Percentiles rank a stretch among this genome's conserved stretches.
phyloP scores from a whole-genome alignment of 129 eudicot genomes.

The Arctium lappa region DNA sequence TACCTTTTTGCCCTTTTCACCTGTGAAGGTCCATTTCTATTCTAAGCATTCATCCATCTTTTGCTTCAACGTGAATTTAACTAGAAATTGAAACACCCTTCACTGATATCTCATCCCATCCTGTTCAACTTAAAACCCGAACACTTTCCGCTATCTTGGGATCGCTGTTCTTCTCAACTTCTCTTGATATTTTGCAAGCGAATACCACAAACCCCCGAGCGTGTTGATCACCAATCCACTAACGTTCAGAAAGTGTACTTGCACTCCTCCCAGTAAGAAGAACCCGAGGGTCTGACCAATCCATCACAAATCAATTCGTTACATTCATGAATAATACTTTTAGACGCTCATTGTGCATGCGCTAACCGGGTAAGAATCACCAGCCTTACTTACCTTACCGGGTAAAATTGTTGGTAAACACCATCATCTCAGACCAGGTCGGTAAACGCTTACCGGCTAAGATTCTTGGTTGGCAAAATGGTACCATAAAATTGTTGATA shows the following conservation, averaged over 20 bases:
- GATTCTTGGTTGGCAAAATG: neutral
- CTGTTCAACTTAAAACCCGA: neutral
- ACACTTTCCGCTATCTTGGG: slow-evolving; percentile 20
- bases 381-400: too few species aligned
- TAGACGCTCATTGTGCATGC: neutral
- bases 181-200: slow-evolving; percentile 78
- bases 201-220: slow-evolving; percentile 94
- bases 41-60: neutral
- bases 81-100: neutral
- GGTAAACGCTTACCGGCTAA: neutral
- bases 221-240: slow-evolving; percentile 85
- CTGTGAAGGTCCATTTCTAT: neutral
- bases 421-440: too few species aligned
- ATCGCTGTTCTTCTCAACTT: slow-evolving; percentile 37
- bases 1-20: neutral
- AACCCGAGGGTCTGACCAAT: slow-evolving; percentile 74
- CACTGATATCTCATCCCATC: neutral
- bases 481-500: too few species aligned
- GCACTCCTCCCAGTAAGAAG: slow-evolving; percentile 86
- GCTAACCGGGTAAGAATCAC: too few species aligned
- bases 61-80: slow-evolving; percentile 4
- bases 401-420: too few species aligned
- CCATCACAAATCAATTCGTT: slow-evolving; percentile 8
- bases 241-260: slow-evolving; percentile 75
- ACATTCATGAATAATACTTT: neutral